Evolutionary conservation across 495 filamentous ascomycete species (phyloP).

Genomic region (Venustampulla echinocandica): DNA sequence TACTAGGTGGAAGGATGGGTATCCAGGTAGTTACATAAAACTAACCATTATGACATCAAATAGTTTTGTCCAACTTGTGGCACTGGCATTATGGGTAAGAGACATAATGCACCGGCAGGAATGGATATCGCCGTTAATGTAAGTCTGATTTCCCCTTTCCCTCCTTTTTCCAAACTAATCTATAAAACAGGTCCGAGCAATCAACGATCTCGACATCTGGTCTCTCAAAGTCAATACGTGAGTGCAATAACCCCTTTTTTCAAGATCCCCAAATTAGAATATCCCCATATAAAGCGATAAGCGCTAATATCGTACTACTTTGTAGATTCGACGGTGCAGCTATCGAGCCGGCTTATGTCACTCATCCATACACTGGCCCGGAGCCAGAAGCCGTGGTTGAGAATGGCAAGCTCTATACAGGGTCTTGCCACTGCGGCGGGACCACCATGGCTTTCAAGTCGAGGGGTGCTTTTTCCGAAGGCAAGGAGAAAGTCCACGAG

Average conservation of each 20-base stretch:
- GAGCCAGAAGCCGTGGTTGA: slow-evolving; percentile 31
- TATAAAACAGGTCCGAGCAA: slow-evolving; percentile 18
- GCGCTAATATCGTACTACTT: no score
- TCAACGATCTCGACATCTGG: slow-evolving; percentile 24
- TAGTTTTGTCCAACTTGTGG: slow-evolving; percentile 20
- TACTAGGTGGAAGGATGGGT: neutral
- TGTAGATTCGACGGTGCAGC: slow-evolving; percentile 32
- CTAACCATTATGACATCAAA: neutral
- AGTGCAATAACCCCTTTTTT: neutral
- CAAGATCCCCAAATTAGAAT: neutral
- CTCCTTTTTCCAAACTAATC: neutral
- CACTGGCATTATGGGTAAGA: slow-evolving; percentile 7
- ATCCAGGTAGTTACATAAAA: no score
- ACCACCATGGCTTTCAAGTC: slow-evolving; percentile 33
- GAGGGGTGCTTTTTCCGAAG: slow-evolving; percentile 18
- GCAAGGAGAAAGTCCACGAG: slow-evolving; percentile 24
- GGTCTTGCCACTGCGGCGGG: slow-evolving; percentile 45
- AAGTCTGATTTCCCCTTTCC: neutral
- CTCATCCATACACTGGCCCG: slow-evolving; percentile 29
- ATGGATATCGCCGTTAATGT: slow-evolving; percentile 15
- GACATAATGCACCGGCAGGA: neutral
- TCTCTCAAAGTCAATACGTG: slow-evolving; percentile 19
- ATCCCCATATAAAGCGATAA: neutral
- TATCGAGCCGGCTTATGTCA: slow-evolving; percentile 23
- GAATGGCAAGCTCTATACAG: slow-evolving; percentile 33